Evolutionary conservation across 78 protist genomes (phyloP), one percentile per base, ranked within the genome.

Genomic region (Tieghemostelium lacteum): DNA sequence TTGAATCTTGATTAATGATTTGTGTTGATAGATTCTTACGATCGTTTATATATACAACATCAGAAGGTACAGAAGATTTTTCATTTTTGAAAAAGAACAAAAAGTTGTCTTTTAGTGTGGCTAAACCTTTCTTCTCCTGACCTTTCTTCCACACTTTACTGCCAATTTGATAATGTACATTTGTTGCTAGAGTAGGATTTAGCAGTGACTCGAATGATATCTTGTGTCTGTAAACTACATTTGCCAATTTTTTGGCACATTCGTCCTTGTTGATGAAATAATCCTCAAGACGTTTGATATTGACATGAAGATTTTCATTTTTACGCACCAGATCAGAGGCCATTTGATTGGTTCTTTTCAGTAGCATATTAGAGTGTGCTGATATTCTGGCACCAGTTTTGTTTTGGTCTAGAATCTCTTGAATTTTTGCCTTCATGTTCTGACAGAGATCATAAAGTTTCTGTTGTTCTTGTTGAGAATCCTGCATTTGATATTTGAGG

Each of bases 301-400:
- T 83, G 0, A 24, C 20, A 28, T 60, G 57, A 5, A 83, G 65
- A 5, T 34, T 50, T 69, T 83, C 91, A 58, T 83, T 69, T 70
- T 83, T 83, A 60, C 50, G 66, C 16, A 58, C 63, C 6, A 83
- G 49, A 26, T 83, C 91, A 20, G 67, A 67, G 28, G 91, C 91
- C 91, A 83, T 83, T 69, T 83, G 91, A 29, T 83, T 83, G 58
- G 91, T 83, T 58, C 91, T 17, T 54, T 83, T 83, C 7, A 83
- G 54, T 16, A 83, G 36, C 45, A 62, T 57, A 24, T 83, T 83
- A 31, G 78, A 69, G 29, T 83, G 91, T 4, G 91, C 91, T 1
- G 91, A 83, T 3, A 83, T 57, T 40, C 78, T 58, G 16, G 91
- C 91, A 83, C 78, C 72, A 22, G 91, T 58, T 69, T 83, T 83